Evolutionary conservation across 73 alveolate species (phyloP).

Genomic region (Breviolum minutum): DNA sequence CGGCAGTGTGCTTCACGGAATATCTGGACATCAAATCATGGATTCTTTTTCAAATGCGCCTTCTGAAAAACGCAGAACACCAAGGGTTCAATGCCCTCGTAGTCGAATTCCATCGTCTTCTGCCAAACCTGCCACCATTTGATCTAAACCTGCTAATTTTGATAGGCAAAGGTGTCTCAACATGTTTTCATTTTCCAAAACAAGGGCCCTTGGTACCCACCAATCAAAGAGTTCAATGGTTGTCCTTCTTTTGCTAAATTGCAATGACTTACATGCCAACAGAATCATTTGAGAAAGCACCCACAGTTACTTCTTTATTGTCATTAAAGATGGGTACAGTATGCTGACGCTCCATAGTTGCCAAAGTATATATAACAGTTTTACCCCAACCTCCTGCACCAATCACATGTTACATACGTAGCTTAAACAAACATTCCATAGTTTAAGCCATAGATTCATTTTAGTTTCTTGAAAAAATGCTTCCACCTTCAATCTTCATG

Average conservation of each 20-base stretch:
- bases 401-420: background rate
- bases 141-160: too few relatives aligned
- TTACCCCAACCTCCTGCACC: background rate
- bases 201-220: background rate
- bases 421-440: background rate
- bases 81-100: constrained; percentile 39
- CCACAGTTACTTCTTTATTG: too few relatives aligned
- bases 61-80: constrained; percentile 31
- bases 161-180: too few relatives aligned
- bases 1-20: background rate
- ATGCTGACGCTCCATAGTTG: background rate
- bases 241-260: too few relatives aligned
- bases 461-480: background rate
- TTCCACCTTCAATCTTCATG: too few relatives aligned
- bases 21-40: background rate
- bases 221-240: too few relatives aligned
- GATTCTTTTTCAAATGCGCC: background rate
- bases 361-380: too few relatives aligned
- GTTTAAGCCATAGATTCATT: too few relatives aligned
- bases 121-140: constrained; percentile 24
- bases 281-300: too few relatives aligned
- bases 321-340: background rate
- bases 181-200: too few relatives aligned
- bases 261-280: too few relatives aligned
- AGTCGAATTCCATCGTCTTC: constrained; percentile 58